These are phyloP conservation scores for Teunomyces kruisii DNA, from an alignment of 805 yeast genomes.

Conservation along the genomic window DNA sequence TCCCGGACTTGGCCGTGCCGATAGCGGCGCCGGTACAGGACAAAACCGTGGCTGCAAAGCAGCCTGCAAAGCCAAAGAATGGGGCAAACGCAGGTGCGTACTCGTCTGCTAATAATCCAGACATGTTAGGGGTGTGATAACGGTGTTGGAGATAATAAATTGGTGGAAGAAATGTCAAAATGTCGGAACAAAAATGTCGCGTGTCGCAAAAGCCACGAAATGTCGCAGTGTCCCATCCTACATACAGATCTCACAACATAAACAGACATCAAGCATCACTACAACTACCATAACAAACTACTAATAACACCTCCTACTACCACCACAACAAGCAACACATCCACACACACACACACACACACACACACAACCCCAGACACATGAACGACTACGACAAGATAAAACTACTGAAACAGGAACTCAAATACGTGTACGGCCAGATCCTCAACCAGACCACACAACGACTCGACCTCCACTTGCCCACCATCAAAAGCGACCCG, in stretches of 20 bases:
- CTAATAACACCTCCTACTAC: too few relatives aligned
- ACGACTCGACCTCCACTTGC: constrained; percentile 52
- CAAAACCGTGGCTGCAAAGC: constrained; percentile 87
- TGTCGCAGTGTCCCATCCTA: too few relatives aligned
- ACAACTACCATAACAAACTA: too few relatives aligned
- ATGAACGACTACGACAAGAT: constrained; percentile 36
- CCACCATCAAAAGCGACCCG: constrained; percentile 36
- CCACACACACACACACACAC: background rate
- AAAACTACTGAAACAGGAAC: constrained; percentile 52
- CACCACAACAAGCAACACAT: too few relatives aligned
- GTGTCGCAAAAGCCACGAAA: too few relatives aligned
- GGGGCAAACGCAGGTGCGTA: constrained; percentile 93
- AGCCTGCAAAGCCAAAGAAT: constrained; percentile 96
- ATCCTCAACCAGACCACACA: constrained; percentile 41
- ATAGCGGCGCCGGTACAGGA: constrained; percentile 98
- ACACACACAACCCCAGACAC: background rate
- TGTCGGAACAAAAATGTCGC: background rate
- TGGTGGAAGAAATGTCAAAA: constrained; percentile 3
- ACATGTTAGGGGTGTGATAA: constrained; percentile 4
- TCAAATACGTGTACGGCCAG: constrained; percentile 47
- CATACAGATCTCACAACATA: too few relatives aligned
- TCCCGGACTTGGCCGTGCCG: constrained; percentile 97
- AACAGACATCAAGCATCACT: too few relatives aligned
- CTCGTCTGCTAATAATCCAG: constrained; percentile 45
- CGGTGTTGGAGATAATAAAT: background rate